Conservation (phyloP, 306 rosid species). For the Corylus americana region DNA sequence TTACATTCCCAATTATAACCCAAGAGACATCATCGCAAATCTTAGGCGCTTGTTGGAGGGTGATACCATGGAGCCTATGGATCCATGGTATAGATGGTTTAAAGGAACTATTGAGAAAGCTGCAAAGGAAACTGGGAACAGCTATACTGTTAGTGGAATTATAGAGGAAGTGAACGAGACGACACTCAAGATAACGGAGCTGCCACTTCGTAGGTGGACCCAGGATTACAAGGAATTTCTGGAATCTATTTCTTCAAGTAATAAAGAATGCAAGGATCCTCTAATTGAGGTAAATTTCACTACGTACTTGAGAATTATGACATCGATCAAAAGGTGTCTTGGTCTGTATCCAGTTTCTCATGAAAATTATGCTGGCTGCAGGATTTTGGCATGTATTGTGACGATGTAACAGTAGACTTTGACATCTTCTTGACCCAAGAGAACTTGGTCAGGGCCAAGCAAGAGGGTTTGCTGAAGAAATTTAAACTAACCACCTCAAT, state of each 20-base stretch:
- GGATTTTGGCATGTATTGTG: constrained; percentile 87
- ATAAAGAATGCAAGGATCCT: constrained; percentile 73
- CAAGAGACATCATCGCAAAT: constrained; percentile 82
- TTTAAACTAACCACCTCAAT: constrained; percentile 61
- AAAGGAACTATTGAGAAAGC: constrained; percentile 70
- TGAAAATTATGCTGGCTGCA: constrained; percentile 28
- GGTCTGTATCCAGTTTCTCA: constrained; percentile 2
- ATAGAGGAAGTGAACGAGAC: constrained; percentile 63
- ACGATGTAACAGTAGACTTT: constrained; percentile 69
- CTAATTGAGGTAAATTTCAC: constrained; percentile 60
- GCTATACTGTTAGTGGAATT: constrained; percentile 60
- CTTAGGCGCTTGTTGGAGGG: constrained; percentile 66
- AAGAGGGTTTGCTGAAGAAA: constrained; percentile 84
- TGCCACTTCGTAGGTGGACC: constrained; percentile 91
- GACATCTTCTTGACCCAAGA: constrained; percentile 60
- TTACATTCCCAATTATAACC: constrained; percentile 86
- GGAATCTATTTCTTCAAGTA: constrained; percentile 69
- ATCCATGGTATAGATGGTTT: constrained; percentile 97
- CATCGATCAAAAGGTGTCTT: not conserved
- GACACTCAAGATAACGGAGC: constrained; percentile 64
- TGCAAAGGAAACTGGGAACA: constrained; percentile 56
- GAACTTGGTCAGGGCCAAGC: constrained; percentile 49
- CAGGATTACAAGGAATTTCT: constrained; percentile 89
- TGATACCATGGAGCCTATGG: constrained; percentile 70
- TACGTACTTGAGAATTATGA: not conserved